These are phyloP conservation scores for Capsicum rhomboideum DNA, from an alignment of 257 asterid species.

Conservation along the genomic window DNA sequence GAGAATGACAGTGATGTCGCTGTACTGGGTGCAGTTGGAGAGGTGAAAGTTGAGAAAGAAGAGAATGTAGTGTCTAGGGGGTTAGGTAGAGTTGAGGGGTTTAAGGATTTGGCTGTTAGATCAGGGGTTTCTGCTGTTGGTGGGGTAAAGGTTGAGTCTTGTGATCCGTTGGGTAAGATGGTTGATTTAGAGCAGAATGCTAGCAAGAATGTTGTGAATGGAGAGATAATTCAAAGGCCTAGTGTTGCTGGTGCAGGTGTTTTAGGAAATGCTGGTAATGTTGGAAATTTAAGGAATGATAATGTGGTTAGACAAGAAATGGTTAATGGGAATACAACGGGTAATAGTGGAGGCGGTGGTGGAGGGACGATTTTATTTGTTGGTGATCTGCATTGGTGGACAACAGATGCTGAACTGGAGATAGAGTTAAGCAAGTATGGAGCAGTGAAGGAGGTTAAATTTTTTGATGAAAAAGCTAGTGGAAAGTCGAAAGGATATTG, in stretches of 20 bases:
- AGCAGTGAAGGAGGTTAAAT: slow-evolving; percentile 72
- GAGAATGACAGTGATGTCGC: slow-evolving; percentile 16
- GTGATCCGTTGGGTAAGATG: slow-evolving; percentile 2
- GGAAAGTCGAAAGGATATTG: slow-evolving; percentile 98
- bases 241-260: neutral
- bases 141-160: slow-evolving; percentile 22
- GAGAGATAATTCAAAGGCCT: slow-evolving; percentile 10
- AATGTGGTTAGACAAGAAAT: slow-evolving; percentile 16
- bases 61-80: slow-evolving; percentile 8
- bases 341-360: slow-evolving; percentile 19
- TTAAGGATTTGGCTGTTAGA: slow-evolving; percentile 13
- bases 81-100: neutral
- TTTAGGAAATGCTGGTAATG: slow-evolving; percentile 5
- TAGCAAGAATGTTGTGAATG: slow-evolving; percentile 10
- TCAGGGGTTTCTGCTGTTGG: slow-evolving; percentile 12
- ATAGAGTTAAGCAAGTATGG: slow-evolving; percentile 69
- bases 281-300: slow-evolving; percentile 5
- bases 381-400: slow-evolving; percentile 97
- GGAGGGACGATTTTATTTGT: slow-evolving; percentile 61
- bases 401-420: slow-evolving; percentile 88
- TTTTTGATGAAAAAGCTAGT: slow-evolving; percentile 83
- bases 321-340: slow-evolving; percentile 1
- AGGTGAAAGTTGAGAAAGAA: slow-evolving; percentile 21
- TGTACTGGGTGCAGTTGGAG: slow-evolving; percentile 1
- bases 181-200: neutral